Conservation (phyloP, 192 early-diverging fungal species). For the Phlyctochytrium bullatum region DNA sequence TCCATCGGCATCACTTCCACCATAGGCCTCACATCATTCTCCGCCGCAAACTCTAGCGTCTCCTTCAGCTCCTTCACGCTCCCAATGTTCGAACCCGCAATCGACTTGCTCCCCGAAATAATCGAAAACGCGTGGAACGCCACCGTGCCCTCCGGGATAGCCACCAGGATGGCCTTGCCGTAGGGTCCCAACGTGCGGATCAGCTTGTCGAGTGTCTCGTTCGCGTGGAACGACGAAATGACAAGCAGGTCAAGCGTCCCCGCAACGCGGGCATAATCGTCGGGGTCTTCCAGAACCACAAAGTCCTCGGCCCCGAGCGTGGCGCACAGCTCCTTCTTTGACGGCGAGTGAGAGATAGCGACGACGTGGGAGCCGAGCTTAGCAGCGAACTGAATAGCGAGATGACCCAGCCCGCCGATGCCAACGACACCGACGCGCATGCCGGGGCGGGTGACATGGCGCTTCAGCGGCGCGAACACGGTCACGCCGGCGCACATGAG, state of each 20-base stretch:
- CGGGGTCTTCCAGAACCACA: conserved; percentile 23
- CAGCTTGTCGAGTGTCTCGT: neutral
- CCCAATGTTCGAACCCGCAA: conserved; percentile 62
- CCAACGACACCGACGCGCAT: conserved; percentile 72
- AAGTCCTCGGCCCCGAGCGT: conserved; percentile 23
- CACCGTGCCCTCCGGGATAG: conserved; percentile 53
- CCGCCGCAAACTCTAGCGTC: conserved; percentile 65
- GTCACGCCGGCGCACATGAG: conserved; percentile 80
- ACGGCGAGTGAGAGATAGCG: conserved; percentile 7
- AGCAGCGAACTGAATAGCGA: conserved; percentile 29
- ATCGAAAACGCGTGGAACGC: conserved; percentile 32
- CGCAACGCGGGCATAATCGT: conserved; percentile 14
- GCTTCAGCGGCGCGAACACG: conserved; percentile 68
- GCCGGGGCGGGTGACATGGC: conserved; percentile 50
- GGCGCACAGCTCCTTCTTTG: conserved; percentile 2
- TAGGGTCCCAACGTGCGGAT: conserved; percentile 24
- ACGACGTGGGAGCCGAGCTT: conserved; percentile 13
- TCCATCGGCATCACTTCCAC: conserved; percentile 63
- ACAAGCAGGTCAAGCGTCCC: conserved; percentile 10
- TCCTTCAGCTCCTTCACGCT: conserved; percentile 48
- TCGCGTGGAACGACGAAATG: neutral
- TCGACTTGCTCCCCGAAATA: conserved; percentile 31
- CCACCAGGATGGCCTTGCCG: conserved; percentile 61
- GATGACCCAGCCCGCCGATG: conserved; percentile 75
- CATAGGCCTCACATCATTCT: conserved; percentile 62